A percentile compares a stretch with the other conserved stretches of the same genome.
These are phyloP conservation scores for Fusarium concolor DNA, from an alignment of 2,329 filamentous ascomycete genomes.

Conservation along the genomic window DNA sequence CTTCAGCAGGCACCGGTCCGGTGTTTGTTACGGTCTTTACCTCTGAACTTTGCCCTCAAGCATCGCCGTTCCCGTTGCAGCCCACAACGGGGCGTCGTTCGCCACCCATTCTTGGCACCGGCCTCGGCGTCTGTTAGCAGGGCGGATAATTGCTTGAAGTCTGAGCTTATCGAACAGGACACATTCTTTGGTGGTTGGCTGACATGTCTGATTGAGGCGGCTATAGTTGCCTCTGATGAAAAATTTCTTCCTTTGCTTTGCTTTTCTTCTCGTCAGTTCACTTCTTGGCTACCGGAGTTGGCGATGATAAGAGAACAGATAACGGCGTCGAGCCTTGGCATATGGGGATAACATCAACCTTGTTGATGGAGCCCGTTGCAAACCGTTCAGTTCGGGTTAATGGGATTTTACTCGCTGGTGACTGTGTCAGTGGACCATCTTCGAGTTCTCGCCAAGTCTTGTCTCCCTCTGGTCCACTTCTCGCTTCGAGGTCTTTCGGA, in stretches of 20 bases:
- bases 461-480: slow-evolving; percentile 3
- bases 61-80: slow-evolving; percentile 22
- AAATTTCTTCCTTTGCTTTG: background rate
- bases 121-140: slow-evolving; percentile 30
- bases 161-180: slow-evolving; percentile 21
- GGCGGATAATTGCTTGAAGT: slow-evolving; percentile 20
- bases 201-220: slow-evolving; percentile 5
- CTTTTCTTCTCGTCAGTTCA: background rate
- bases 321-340: slow-evolving; percentile 1
- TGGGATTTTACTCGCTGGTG: slow-evolving; percentile 15
- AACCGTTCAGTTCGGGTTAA: slow-evolving; percentile 8
- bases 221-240: slow-evolving; percentile 13
- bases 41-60: slow-evolving; percentile 3
- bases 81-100: slow-evolving; percentile 9
- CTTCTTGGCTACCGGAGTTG: slow-evolving; percentile 20
- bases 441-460: slow-evolving; percentile 10
- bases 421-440: background rate
- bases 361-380: slow-evolving; percentile 14
- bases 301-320: slow-evolving; percentile 10
- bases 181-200: slow-evolving; percentile 29
- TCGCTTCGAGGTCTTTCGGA: slow-evolving; percentile 18
- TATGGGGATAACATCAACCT: slow-evolving; percentile 21
- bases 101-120: slow-evolving; percentile 29
- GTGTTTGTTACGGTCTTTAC: slow-evolving; percentile 8
- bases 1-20: slow-evolving; percentile 33